Evolutionary conservation across 495 filamentous ascomycete species (phyloP).

Genomic region (Neohortaea acidophila): DNA sequence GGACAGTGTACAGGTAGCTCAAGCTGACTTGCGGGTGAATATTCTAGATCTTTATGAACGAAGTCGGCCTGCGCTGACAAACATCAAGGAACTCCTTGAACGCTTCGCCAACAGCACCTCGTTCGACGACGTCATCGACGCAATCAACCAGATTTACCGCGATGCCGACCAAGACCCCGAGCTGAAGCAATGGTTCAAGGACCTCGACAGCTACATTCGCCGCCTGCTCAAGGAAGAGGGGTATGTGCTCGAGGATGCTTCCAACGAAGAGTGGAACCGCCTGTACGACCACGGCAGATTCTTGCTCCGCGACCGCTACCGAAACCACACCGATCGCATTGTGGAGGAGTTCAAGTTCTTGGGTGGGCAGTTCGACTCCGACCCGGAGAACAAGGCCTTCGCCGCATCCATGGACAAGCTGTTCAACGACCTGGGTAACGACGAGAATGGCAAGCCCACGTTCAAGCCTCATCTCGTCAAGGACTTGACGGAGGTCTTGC

Average conservation of each 20-base stretch:
- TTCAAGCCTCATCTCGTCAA: slow-evolving; percentile 90
- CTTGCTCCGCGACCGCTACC: slow-evolving; percentile 79
- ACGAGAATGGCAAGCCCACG: slow-evolving; percentile 62
- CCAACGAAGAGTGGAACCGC: slow-evolving; percentile 67
- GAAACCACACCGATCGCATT: slow-evolving; percentile 71
- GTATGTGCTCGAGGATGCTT: slow-evolving; percentile 71
- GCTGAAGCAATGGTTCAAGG: slow-evolving; percentile 77
- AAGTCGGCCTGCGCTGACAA: slow-evolving; percentile 34
- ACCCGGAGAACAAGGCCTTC: slow-evolving; percentile 72
- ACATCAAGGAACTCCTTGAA: slow-evolving; percentile 63
- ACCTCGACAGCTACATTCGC: slow-evolving; percentile 60
- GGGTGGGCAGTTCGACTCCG: slow-evolving; percentile 73
- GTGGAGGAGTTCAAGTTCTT: slow-evolving; percentile 83
- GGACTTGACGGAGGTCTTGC: slow-evolving; percentile 72
- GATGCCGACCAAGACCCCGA: slow-evolving; percentile 84
- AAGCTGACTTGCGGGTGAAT: slow-evolving; percentile 64
- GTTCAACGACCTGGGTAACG: slow-evolving; percentile 74
- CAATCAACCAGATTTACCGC: slow-evolving; percentile 75
- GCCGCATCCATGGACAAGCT: slow-evolving; percentile 61
- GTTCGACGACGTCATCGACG: slow-evolving; percentile 65
- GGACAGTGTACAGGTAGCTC: slow-evolving; percentile 47
- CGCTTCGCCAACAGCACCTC: slow-evolving; percentile 93
- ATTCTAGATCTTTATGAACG: slow-evolving; percentile 21
- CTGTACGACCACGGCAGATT: slow-evolving; percentile 79
- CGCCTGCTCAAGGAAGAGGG: slow-evolving; percentile 77